A percentile compares a stretch with the other conserved stretches of the same genome.
Evolutionary conservation across 768 basidiomycete genomes (phyloP).

Genomic region (Phaeotremella skinneri): DNA sequence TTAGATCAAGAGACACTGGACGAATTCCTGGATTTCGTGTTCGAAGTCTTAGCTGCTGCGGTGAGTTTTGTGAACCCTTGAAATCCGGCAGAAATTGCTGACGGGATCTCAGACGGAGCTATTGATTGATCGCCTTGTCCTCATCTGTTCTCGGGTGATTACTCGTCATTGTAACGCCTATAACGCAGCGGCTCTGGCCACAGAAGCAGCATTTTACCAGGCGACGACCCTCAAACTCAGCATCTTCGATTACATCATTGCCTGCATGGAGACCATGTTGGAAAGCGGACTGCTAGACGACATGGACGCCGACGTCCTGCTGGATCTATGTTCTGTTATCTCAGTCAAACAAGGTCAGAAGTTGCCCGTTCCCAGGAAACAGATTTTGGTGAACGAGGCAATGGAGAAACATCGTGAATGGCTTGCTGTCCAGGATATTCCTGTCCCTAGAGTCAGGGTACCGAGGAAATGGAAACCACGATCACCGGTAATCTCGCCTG

Average conservation of each 20-base stretch:
- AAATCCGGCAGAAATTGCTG: not conserved
- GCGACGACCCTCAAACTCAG: conserved; percentile 66
- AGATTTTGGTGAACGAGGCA: conserved; percentile 58
- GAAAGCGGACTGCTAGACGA: conserved; percentile 78
- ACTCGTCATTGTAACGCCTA: conserved; percentile 64
- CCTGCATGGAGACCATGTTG: conserved; percentile 82
- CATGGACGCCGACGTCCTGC: conserved; percentile 64
- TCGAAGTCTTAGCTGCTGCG: conserved; percentile 78
- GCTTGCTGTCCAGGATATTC: conserved; percentile 58
- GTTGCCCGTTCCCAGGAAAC: conserved; percentile 65
- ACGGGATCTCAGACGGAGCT: conserved; percentile 69
- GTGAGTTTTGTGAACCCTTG: conserved; percentile 56
- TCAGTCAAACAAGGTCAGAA: conserved; percentile 63
- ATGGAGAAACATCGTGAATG: conserved; percentile 67
- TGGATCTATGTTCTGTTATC: conserved; percentile 64
- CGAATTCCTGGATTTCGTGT: conserved; percentile 78
- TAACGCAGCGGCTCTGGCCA: conserved; percentile 76
- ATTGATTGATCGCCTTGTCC: conserved; percentile 76
- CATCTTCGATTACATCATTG: conserved; percentile 73
- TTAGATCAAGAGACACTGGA: conserved; percentile 69
- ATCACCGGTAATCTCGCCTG: conserved; percentile 46
- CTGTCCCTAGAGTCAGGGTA: conserved; percentile 42
- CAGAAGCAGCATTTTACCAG: conserved; percentile 76
- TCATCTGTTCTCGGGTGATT: conserved; percentile 76
- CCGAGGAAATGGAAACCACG: conserved; percentile 39